A percentile compares a stretch with the other conserved stretches of the same genome.
These are phyloP conservation scores for Tarenaya hassleriana DNA, from an alignment of 345 rosid genomes.

Conservation along the genomic window DNA sequence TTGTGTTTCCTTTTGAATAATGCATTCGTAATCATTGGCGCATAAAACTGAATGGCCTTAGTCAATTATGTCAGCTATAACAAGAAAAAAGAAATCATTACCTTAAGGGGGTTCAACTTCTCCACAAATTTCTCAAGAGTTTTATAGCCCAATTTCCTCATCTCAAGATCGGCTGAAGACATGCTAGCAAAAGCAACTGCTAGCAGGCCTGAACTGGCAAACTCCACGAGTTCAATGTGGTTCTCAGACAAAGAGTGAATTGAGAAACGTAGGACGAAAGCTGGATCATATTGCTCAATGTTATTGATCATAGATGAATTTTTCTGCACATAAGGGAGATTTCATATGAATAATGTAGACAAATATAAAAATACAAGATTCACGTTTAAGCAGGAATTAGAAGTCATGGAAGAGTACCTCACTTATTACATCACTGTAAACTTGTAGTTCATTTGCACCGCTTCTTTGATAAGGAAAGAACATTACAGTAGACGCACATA, in stretches of 20 bases:
- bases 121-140: conserved; percentile 52
- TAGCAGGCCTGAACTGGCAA: conserved; percentile 83
- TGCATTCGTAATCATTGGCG: no score
- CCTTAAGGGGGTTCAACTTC: conserved; percentile 49
- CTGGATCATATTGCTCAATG: conserved; percentile 63
- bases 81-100: no score
- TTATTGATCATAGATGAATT: conserved; percentile 27
- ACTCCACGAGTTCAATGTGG: conserved; percentile 73
- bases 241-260: conserved; percentile 49
- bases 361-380: conserved; percentile 6
- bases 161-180: conserved; percentile 72
- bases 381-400: neutral
- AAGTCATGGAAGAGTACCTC: conserved; percentile 20
- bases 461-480: conserved; percentile 61
- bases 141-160: conserved; percentile 81
- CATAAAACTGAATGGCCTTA: no score
- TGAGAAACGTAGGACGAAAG: conserved; percentile 67
- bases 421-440: conserved; percentile 9
- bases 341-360: conserved; percentile 1
- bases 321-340: conserved; percentile 35
- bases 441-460: conserved; percentile 17
- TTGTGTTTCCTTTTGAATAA: no score
- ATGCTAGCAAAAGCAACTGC: conserved; percentile 74
- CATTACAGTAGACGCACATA: conserved; percentile 60
- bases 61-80: no score